Percentiles rank a stretch among this genome's conserved stretches.
These are phyloP conservation scores for Penicillium angulare DNA, from an alignment of 495 filamentous ascomycete genomes.

Conservation along the genomic window DNA sequence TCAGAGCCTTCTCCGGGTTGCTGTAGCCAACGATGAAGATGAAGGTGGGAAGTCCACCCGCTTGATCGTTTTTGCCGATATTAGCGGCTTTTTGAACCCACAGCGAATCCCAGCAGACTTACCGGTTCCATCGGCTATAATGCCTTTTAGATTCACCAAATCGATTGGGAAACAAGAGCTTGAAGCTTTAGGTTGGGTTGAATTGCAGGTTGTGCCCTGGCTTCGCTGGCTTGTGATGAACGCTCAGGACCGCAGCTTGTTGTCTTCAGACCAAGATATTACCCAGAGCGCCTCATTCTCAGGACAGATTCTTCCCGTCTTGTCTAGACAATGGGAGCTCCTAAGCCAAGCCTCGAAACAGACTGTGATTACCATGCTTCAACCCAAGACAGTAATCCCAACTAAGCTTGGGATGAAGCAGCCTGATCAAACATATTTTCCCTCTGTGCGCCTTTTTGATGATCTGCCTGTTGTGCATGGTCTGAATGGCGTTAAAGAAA, in stretches of 20 bases:
- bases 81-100: constrained; percentile 70
- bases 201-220: constrained; percentile 81
- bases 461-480: constrained; percentile 79
- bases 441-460: constrained; percentile 88
- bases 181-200: constrained; percentile 77
- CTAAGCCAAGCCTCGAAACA: constrained; percentile 64
- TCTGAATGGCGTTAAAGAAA: constrained; percentile 82
- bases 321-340: constrained; percentile 87
- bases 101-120: constrained; percentile 76
- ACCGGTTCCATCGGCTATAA: constrained; percentile 76
- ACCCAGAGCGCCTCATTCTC: constrained; percentile 72
- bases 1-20: constrained; percentile 68
- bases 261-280: constrained; percentile 57
- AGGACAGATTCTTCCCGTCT: constrained; percentile 68
- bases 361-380: constrained; percentile 60
- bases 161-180: constrained; percentile 58
- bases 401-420: constrained; percentile 88
- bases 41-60: constrained; percentile 54
- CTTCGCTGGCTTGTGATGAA: constrained; percentile 71
- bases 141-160: constrained; percentile 79
- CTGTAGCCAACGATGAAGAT: constrained; percentile 75
- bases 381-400: constrained; percentile 73
- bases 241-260: constrained; percentile 42
- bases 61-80: constrained; percentile 71
- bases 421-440: constrained; percentile 86